Percentiles rank a stretch among this genome's conserved stretches.
phyloP scores from a whole-genome alignment of 1,284 basidiomycete genomes.

The Ceratobasidium sp. region DNA sequence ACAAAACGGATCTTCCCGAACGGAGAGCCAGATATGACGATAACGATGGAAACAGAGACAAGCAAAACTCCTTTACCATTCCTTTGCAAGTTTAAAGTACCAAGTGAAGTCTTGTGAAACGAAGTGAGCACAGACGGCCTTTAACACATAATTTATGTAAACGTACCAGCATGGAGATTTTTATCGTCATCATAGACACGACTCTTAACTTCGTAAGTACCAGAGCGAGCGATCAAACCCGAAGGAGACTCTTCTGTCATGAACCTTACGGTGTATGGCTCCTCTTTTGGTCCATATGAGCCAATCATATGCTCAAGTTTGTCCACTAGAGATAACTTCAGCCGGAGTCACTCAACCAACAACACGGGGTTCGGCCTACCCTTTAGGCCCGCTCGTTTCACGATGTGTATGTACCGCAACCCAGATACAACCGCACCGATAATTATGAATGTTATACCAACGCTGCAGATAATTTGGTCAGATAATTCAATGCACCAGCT shows the following conservation, averaged over 20 bases:
- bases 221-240: constrained; percentile 79
- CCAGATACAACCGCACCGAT: constrained; percentile 88
- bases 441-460: constrained; percentile 79
- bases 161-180: constrained; percentile 73
- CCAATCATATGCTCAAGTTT: constrained; percentile 91
- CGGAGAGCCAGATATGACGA: not conserved
- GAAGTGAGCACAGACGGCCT: not conserved
- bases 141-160: not conserved
- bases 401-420: constrained; percentile 83
- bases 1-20: not conserved
- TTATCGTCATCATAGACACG: constrained; percentile 86
- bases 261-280: constrained; percentile 73
- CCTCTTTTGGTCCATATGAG: constrained; percentile 76
- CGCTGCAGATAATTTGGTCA: constrained; percentile 55
- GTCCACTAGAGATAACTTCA: constrained; percentile 65
- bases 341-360: constrained; percentile 19
- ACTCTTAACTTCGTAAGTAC: constrained; percentile 77
- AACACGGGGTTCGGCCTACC: constrained; percentile 56
- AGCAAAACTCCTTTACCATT: constrained; percentile 58
- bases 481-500: not conserved
- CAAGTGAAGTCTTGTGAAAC: constrained; percentile 73
- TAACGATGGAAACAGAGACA: not conserved
- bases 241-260: constrained; percentile 79
- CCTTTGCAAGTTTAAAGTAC: constrained; percentile 81
- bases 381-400: constrained; percentile 75